phyloP scores from a whole-genome alignment of 495 filamentous ascomycete genomes.

The Chaetomium cochliodes region DNA sequence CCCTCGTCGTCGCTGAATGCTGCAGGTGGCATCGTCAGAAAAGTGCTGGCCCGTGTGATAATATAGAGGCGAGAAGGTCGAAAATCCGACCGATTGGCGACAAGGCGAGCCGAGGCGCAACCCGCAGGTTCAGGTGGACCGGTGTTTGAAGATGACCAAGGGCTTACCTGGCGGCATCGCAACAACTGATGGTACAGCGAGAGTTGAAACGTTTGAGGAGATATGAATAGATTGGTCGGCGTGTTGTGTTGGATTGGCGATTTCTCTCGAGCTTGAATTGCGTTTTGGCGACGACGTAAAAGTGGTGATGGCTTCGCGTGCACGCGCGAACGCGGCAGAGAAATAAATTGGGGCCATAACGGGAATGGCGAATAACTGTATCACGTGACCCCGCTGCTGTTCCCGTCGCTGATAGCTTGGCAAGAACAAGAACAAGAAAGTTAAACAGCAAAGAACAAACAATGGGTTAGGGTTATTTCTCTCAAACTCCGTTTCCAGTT shows the following conservation, averaged over 20 bases:
- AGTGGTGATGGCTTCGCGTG: slow-evolving; percentile 13
- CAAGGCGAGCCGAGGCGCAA: slow-evolving; percentile 6
- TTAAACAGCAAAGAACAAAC: not conserved
- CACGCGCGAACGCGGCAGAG: not conserved
- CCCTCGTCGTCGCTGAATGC: slow-evolving; percentile 18
- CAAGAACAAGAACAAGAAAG: not conserved
- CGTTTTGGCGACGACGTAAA: not conserved
- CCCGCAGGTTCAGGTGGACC: not conserved
- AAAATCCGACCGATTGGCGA: slow-evolving; percentile 9
- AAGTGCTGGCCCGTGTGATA: not conserved
- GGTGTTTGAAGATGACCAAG: not conserved
- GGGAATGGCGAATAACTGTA: not conserved
- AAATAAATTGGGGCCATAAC: slow-evolving; percentile 9
- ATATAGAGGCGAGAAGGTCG: not conserved
- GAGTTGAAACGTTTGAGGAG: not conserved
- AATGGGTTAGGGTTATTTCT: not conserved
- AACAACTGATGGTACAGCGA: not conserved
- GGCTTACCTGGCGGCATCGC: slow-evolving; percentile 24
- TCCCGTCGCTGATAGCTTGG: not conserved
- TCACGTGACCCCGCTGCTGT: not conserved
- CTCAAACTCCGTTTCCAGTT: not conserved
- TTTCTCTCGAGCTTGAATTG: not conserved
- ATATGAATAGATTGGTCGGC: not conserved
- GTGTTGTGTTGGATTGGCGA: not conserved
- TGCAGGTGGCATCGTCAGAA: not conserved